Evolutionary conservation across 352 stramenopile species (phyloP).

Genomic region (Phytophthora meadii): DNA sequence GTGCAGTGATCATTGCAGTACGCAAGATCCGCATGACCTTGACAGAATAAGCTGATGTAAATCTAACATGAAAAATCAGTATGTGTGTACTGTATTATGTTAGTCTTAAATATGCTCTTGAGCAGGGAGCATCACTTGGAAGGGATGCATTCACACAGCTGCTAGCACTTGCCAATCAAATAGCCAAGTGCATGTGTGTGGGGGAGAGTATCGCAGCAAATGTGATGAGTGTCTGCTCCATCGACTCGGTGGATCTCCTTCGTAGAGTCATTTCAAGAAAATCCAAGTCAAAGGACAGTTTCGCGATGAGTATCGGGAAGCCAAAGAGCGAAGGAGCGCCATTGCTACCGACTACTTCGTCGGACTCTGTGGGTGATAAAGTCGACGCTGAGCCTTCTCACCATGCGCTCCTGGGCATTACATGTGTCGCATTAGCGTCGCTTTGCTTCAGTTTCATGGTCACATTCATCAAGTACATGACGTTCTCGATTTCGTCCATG

Average conservation of each 20-base stretch:
- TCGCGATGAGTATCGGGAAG: neutral
- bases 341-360: conserved; percentile 16
- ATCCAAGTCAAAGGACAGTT: neutral
- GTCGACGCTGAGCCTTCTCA: conserved; percentile 15
- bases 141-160: neutral
- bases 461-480: conserved; percentile 74
- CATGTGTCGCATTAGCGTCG: conserved; percentile 62
- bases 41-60: conserved; percentile 3
- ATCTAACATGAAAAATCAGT: no score
- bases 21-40: conserved; percentile 39
- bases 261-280: neutral
- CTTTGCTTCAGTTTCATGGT: conserved; percentile 82
- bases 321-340: conserved; percentile 9
- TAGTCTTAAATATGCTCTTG: no score
- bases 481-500: conserved; percentile 69
- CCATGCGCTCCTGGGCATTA: conserved; percentile 61
- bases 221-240: neutral
- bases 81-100: neutral
- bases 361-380: conserved; percentile 11
- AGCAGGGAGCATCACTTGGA: no score
- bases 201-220: conserved; percentile 1
- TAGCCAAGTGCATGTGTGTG: conserved; percentile 2
- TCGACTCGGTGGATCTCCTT: neutral
- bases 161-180: conserved; percentile 18
- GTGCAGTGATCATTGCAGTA: conserved; percentile 60